Conservation (phyloP, 768 basidiomycete species). For the Leccinum sublutescens region DNA sequence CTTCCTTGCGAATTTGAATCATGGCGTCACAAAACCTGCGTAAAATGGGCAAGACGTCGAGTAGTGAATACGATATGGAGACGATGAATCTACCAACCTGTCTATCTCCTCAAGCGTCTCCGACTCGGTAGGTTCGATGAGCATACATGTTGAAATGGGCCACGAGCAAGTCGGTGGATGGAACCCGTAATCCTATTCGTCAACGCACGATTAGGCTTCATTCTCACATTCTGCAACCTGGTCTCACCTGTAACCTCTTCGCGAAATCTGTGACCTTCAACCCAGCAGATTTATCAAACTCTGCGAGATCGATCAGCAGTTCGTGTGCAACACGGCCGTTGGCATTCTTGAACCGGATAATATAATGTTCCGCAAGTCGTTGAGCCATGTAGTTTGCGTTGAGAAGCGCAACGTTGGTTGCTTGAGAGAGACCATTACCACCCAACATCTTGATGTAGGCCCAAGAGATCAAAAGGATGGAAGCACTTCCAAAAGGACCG, state of each 20-base stretch:
- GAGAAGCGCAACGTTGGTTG: slow-evolving; percentile 84
- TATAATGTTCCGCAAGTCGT: slow-evolving; percentile 82
- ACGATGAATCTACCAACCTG: slow-evolving; percentile 42
- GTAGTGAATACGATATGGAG: background rate
- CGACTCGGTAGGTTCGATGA: slow-evolving; percentile 97
- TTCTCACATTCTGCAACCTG: background rate
- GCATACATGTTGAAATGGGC: slow-evolving; percentile 96
- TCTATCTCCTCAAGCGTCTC: slow-evolving; percentile 94
- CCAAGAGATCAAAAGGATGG: slow-evolving; percentile 96
- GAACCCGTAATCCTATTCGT: slow-evolving; percentile 78
- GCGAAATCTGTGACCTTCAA: slow-evolving; percentile 95
- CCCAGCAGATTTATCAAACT: slow-evolving; percentile 88
- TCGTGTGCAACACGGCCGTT: slow-evolving; percentile 96
- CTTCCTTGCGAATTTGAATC: slow-evolving; percentile 94
- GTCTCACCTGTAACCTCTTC: slow-evolving; percentile 83
- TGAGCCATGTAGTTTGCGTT: slow-evolving; percentile 98
- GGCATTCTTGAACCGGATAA: slow-evolving; percentile 81
- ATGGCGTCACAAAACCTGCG: slow-evolving; percentile 95
- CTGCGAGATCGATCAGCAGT: slow-evolving; percentile 89
- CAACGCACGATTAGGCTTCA: background rate
- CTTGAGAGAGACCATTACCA: slow-evolving; percentile 80
- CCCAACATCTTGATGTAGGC: slow-evolving; percentile 99
- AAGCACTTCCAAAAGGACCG: slow-evolving; percentile 92
- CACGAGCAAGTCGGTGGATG: slow-evolving; percentile 98
- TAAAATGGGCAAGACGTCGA: background rate